These are phyloP conservation scores for Fusarium heterosporum DNA, from an alignment of 2,329 filamentous ascomycete species.

Conservation along the genomic window DNA sequence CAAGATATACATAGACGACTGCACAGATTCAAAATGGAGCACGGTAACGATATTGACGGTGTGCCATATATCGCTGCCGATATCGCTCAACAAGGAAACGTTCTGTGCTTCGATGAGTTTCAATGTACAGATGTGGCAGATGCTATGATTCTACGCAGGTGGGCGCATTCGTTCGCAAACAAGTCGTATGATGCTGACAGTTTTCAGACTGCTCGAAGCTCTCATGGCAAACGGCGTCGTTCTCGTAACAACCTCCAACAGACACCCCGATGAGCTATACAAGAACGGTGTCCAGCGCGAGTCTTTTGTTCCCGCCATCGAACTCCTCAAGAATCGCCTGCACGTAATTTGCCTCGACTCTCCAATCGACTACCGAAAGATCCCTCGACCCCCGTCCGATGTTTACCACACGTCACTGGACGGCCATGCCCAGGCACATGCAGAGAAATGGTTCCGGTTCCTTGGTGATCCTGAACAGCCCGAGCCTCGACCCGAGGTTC, in stretches of 20 bases:
- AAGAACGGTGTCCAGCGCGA: constrained; percentile 97
- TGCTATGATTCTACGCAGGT: constrained; percentile 94
- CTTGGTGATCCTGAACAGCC: constrained; percentile 85
- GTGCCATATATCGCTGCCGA: constrained; percentile 95
- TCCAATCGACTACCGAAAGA: constrained; percentile 96
- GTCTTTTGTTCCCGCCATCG: constrained; percentile 95
- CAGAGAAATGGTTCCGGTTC: constrained; percentile 95
- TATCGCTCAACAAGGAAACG: constrained; percentile 84
- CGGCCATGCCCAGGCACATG: constrained; percentile 79
- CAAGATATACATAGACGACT: constrained; percentile 93
- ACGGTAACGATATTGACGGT: constrained; percentile 90
- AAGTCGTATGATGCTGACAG: constrained; percentile 26
- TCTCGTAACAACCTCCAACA: constrained; percentile 93
- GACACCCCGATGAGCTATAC: constrained; percentile 96
- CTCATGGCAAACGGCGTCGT: constrained; percentile 98
- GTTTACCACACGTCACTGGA: constrained; percentile 95
- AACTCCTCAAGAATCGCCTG: constrained; percentile 85
- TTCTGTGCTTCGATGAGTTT: constrained; percentile 98
- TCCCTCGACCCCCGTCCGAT: constrained; percentile 89
- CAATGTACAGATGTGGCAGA: constrained; percentile 98
- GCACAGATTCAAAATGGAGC: constrained; percentile 88
- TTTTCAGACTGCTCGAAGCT: constrained; percentile 77
- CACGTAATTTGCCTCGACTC: constrained; percentile 95
- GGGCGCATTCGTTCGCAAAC: constrained; percentile 25
- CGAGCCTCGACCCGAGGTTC: constrained; percentile 78